Base-by-base conservation (phyloP, 2,329 filamentous ascomycete genomes). In the Botrytis tulipae region DNA sequence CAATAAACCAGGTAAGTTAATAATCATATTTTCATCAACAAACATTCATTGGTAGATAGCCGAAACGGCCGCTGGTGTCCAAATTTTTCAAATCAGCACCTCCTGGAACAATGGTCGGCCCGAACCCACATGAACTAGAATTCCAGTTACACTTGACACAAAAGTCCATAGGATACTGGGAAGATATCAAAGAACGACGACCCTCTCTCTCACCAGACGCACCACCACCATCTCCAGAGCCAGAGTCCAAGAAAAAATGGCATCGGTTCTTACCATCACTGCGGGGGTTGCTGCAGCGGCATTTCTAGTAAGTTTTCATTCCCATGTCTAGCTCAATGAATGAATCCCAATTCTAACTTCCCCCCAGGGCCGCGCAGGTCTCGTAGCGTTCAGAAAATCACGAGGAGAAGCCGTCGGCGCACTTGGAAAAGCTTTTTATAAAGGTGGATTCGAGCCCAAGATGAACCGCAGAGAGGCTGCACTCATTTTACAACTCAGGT, bases 401-500 rank as follows among this genome's bases (percentile, higher is more conserved):
- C 89, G 92, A 76, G 92, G 93, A 76, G 91, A 91, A 74, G 84
- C 84, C 76, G 87, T 93, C 66, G 92, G 92, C 77, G 91, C 92
- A 51, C 85, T 97, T 78, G 96, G 96, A 79, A 94, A 95, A 83
- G 91, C 94, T 60, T 99, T 94, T 82, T 98, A 98, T 88, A 99
- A 98, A 84, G 96, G 96, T 78, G 96, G 96, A n/a, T 99, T 99
- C 82, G 96, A 99, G 85, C 87, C 90, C 75, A 93, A 92, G 84
- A 99, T 99, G 95, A 98, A 90, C 82, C 90, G 92, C 82, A 91
- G 92, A 82, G 96, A 99, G 84, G 96, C 96, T 35, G 88, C 94
- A 7, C 85, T 99, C 78, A 98, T 99, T 75, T 85, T 99, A 67
- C 93, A 96, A 77, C 90, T 98, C 75, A 93, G 91, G 95, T 98